Conservation (phyloP, 768 basidiomycete genomes). For the Lactarius psammicola region DNA sequence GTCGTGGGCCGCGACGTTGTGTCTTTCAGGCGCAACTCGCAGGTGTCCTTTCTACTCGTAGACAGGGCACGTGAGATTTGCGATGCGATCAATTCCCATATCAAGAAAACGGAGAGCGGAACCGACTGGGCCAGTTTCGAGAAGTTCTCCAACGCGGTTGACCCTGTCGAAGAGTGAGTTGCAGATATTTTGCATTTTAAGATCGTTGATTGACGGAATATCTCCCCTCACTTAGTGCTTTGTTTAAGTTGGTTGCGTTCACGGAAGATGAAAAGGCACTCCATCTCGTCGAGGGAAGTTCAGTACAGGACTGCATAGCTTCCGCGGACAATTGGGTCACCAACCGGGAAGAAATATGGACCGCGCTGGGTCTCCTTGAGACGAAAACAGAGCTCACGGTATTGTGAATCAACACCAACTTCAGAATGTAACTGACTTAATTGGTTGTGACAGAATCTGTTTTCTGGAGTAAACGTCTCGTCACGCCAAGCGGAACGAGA, state of each 20-base stretch:
- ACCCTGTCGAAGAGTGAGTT: slow-evolving; percentile 29
- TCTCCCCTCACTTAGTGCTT: background rate
- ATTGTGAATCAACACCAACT: background rate
- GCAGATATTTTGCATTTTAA: background rate
- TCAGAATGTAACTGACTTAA: background rate
- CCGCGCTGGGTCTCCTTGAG: slow-evolving; percentile 7
- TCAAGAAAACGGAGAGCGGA: slow-evolving; percentile 20
- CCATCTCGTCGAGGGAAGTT: slow-evolving; percentile 4
- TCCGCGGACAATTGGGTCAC: slow-evolving; percentile 18
- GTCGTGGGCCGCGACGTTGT: slow-evolving; percentile 22
- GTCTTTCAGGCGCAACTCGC: slow-evolving; percentile 28
- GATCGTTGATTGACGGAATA: background rate
- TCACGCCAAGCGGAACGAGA: slow-evolving; percentile 8
- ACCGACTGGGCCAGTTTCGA: slow-evolving; percentile 27
- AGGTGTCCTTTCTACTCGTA: slow-evolving; percentile 28
- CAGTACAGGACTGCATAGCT: slow-evolving; percentile 16
- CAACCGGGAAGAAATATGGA: slow-evolving; percentile 21
- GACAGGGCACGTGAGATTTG: slow-evolving; percentile 28
- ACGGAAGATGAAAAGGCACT: slow-evolving; percentile 22
- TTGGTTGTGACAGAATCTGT: slow-evolving; percentile 3
- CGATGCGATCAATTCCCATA: slow-evolving; percentile 25
- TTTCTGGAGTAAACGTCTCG: background rate
- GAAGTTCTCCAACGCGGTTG: slow-evolving; percentile 27
- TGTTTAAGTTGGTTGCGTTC: slow-evolving; percentile 15
- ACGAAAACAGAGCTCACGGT: slow-evolving; percentile 16